Evolutionary conservation across 2,329 filamentous ascomycete species (phyloP).

Genomic region (Paramyrothecium sp.): DNA sequence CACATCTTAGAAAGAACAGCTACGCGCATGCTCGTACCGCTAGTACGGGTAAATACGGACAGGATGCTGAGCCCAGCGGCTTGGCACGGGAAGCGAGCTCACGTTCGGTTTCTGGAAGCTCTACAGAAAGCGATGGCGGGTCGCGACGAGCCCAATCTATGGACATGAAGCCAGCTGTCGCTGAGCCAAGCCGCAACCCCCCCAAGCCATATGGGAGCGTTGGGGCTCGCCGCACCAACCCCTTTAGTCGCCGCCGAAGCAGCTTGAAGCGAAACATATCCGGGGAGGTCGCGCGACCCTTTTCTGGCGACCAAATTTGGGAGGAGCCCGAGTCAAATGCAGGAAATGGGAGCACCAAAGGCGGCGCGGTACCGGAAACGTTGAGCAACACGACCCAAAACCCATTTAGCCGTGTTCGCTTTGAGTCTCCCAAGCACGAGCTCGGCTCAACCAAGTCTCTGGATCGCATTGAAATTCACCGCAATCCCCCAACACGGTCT

Average conservation of each 20-base stretch:
- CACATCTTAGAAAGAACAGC: conserved; percentile 68
- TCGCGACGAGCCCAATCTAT: conserved; percentile 27
- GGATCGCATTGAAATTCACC: conserved; percentile 71
- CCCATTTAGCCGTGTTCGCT: conserved; percentile 27
- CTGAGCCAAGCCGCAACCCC: conserved; percentile 16
- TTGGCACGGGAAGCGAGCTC: conserved; percentile 39
- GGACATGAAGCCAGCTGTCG: conserved; percentile 16
- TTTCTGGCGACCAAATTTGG: conserved; percentile 80
- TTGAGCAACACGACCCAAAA: conserved; percentile 30
- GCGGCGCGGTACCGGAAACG: conserved; percentile 29
- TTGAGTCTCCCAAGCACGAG: conserved; percentile 41
- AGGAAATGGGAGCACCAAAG: conserved; percentile 12
- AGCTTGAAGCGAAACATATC: conserved; percentile 70
- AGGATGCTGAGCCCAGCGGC: conserved; percentile 44
- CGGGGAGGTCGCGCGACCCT: conserved; percentile 64
- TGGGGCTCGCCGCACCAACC: conserved; percentile 29
- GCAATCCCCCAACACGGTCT: conserved; percentile 80
- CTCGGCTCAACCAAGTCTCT: conserved; percentile 33
- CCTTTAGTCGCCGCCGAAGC: conserved; percentile 53
- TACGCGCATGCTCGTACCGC: conserved; percentile 67
- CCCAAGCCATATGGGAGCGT: conserved; percentile 41
- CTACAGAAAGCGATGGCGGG: conserved; percentile 44
- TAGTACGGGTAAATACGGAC: conserved; percentile 51
- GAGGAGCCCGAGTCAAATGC: conserved; percentile 69
- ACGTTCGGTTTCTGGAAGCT: conserved; percentile 52